Conservation (phyloP, 305 asterid species). For the Fraxinus xanthoxyloides region DNA sequence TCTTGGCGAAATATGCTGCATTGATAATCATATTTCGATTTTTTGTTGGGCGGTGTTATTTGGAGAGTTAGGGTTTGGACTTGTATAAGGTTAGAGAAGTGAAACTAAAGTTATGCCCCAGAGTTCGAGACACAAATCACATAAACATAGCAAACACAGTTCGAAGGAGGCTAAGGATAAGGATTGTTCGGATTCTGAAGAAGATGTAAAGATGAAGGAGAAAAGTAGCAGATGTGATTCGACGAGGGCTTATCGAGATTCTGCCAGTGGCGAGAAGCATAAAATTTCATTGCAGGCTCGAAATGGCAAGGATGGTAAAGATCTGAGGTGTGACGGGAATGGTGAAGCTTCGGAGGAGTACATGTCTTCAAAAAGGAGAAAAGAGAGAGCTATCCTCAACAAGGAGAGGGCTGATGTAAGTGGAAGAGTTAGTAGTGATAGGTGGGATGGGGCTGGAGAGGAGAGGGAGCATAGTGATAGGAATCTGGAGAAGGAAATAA, state of each 20-base stretch:
- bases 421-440: conserved; percentile 41
- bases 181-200: conserved; percentile 85
- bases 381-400: conserved; percentile 59
- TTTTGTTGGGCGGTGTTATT: conserved; percentile 25
- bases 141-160: conserved; percentile 83
- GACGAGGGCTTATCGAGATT: conserved; percentile 54
- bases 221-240: conserved; percentile 50
- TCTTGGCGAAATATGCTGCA: neutral
- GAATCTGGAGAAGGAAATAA: conserved; percentile 37
- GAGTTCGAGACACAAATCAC: conserved; percentile 90
- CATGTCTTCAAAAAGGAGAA: conserved; percentile 69
- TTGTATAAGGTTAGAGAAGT: conserved; percentile 16
- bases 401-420: conserved; percentile 27
- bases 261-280: conserved; percentile 81
- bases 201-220: conserved; percentile 66
- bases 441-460: conserved; percentile 60
- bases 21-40: conserved; percentile 2
- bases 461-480: conserved; percentile 38
- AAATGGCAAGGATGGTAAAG: conserved; percentile 61
- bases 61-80: conserved; percentile 28
- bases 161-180: conserved; percentile 40
- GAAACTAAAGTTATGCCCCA: conserved; percentile 60
- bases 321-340: conserved; percentile 59
- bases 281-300: conserved; percentile 54
- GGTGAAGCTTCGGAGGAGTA: conserved; percentile 65